Percentiles rank a stretch among this genome's conserved stretches.
Evolutionary conservation across 345 rosid species (phyloP).

Genomic region (Arabidopsis suecica): DNA sequence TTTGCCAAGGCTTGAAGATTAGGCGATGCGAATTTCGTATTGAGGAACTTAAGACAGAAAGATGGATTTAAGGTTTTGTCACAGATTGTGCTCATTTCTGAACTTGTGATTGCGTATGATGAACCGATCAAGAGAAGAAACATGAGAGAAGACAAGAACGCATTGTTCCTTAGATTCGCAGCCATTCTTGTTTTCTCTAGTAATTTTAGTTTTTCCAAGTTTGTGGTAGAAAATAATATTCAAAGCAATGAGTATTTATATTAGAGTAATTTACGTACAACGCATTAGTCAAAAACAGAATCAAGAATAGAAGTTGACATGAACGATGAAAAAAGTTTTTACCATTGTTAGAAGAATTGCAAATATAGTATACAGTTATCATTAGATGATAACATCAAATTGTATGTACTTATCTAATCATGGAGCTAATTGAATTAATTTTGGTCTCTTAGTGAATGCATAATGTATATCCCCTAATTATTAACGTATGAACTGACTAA

Average conservation of each 20-base stretch:
- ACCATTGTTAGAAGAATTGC: conserved; percentile 26
- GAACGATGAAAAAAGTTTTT: conserved; percentile 23
- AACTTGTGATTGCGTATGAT: conserved; percentile 41
- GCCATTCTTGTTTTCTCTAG: conserved; percentile 46
- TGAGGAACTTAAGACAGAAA: conserved; percentile 40
- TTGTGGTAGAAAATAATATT: neutral
- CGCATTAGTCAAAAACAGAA: conserved; percentile 29
- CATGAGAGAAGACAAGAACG: conserved; percentile 46
- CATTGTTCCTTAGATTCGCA: conserved; percentile 39
- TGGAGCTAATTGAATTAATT: neutral
- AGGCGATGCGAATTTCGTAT: conserved; percentile 33
- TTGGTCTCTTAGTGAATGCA: neutral
- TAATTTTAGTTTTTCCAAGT: neutral
- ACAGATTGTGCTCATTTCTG: conserved; percentile 39
- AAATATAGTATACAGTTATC: conserved; percentile 25
- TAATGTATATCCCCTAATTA: neutral
- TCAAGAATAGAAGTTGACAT: conserved; percentile 40
- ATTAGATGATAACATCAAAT: no score
- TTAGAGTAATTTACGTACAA: conserved; percentile 23
- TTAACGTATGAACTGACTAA: no score
- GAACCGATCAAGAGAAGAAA: conserved; percentile 37
- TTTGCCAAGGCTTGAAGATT: conserved; percentile 38
- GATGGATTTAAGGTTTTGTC: conserved; percentile 40
- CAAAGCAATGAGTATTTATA: conserved; percentile 17
- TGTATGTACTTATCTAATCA: neutral